Evolutionary conservation across 768 basidiomycete genomes (phyloP).

Genomic region (Lactifluus rugatus): DNA sequence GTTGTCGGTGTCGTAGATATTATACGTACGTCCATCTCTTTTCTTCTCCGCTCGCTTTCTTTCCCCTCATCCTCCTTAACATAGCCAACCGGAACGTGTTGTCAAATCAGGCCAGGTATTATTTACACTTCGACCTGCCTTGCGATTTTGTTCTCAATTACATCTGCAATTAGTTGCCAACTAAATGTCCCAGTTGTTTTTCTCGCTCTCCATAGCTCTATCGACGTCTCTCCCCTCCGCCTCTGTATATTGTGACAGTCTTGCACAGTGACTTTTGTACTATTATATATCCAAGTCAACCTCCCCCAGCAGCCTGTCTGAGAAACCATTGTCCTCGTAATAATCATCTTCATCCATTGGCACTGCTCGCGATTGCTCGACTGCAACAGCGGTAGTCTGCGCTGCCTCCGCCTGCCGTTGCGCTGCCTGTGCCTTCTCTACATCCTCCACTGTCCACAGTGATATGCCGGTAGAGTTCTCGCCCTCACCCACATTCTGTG

Average conservation of each 20-base stretch:
- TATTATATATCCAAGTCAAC: constrained; percentile 33
- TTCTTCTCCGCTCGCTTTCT: not conserved
- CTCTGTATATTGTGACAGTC: not conserved
- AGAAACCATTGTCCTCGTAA: constrained; percentile 48
- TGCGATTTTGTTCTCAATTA: not conserved
- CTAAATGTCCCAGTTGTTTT: constrained; percentile 3
- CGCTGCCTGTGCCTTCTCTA: constrained; percentile 76
- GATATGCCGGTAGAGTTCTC: constrained; percentile 93
- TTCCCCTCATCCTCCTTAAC: not conserved
- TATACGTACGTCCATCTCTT: constrained; percentile 38
- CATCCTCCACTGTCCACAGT: constrained; percentile 89
- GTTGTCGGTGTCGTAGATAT: constrained; percentile 43
- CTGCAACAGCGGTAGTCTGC: constrained; percentile 31
- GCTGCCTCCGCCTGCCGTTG: constrained; percentile 57
- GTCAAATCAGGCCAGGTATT: constrained; percentile 34
- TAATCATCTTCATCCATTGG: constrained; percentile 25
- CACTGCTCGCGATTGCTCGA: constrained; percentile 21
- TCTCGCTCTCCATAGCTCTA: not conserved
- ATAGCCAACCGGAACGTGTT: constrained; percentile 47
- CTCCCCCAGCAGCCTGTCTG: constrained; percentile 46
- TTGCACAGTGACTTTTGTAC: constrained; percentile 11
- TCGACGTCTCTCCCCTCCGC: not conserved
- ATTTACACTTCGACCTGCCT: not conserved
- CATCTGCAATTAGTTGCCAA: not conserved
- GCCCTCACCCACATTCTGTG: constrained; percentile 94